Base-by-base conservation (phyloP, 2,329 filamentous ascomycete species). In the Fusarium camptoceras region DNA sequence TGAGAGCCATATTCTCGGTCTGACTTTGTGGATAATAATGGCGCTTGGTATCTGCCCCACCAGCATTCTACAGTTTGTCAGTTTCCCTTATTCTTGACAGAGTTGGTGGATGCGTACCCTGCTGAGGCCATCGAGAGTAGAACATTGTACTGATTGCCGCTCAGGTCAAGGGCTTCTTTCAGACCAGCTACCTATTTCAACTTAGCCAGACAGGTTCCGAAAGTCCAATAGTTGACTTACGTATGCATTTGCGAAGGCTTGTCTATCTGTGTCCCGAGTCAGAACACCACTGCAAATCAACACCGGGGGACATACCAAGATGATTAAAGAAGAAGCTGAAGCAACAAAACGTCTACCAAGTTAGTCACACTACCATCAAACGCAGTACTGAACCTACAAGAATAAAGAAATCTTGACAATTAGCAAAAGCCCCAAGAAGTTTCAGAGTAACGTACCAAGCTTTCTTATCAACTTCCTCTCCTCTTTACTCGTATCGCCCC, bases 1-100 rank as follows among this genome's bases (percentile, higher is more conserved):
- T 0, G 88, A 88, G 69, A 88, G 88, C 80, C 87, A 90, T 66
- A 86, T 81, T 8, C 88, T 81, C 1, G 88, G 89, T 27, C 83
- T 83, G 55, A 91, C 75, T 67, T 89, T 88, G 73, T 90, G 86
- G 8, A 91, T 81, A 4, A 87, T 86, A 7, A 89, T 74, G 62
- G 87, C 87, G 46, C 83, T 85, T 0, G 87, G 87, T 31, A 89
- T 79, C 69, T 90, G 87, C 1, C 88, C 87, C 6, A 89, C 75
- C 15, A 81, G 72, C 67, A 82, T 80, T 3, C 76, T 75, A 0
- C 1, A 39, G 0, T 2, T 0, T 12, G n/a, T 34, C 14, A 55
- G 42, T 12, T 18, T 28, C 27, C 18, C 22, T 4, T 0, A 6
- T 2, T 1, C 1, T 8, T 12, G 0, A 1, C 7, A 6, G 43